phyloP scores from a whole-genome alignment of 2,329 filamentous ascomycete genomes.

The Macrophomina tecta region DNA sequence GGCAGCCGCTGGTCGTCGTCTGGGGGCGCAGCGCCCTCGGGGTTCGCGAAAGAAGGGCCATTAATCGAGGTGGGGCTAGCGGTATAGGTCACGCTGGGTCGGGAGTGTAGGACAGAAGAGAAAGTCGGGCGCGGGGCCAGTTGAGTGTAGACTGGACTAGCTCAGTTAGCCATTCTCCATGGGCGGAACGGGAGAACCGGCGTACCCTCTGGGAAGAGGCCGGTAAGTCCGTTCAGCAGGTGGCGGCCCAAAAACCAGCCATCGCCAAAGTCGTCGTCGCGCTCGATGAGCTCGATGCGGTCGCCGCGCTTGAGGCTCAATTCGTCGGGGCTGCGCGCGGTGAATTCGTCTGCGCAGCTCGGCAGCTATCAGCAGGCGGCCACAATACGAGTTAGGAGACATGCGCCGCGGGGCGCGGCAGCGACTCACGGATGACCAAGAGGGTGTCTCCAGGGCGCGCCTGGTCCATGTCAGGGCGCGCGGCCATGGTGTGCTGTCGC shows the following conservation, averaged over 20 bases:
- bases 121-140: slow-evolving; percentile 57
- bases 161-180: slow-evolving; percentile 24
- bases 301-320: slow-evolving; percentile 85
- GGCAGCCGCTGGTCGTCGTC: neutral
- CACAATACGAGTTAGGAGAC: neutral
- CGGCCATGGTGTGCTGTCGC: slow-evolving; percentile 42
- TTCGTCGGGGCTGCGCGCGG: slow-evolving; percentile 90
- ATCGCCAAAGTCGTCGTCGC: slow-evolving; percentile 87
- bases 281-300: slow-evolving; percentile 80
- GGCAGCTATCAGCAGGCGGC: slow-evolving; percentile 27
- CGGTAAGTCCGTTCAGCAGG: slow-evolving; percentile 73
- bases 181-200: slow-evolving; percentile 9
- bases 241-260: slow-evolving; percentile 84
- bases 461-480: slow-evolving; percentile 52
- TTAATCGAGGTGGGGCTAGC: slow-evolving; percentile 10
- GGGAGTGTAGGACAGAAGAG: slow-evolving; percentile 25
- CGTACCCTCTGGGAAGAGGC: slow-evolving; percentile 83
- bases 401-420: neutral
- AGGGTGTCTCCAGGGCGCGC: slow-evolving; percentile 70
- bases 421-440: slow-evolving; percentile 72
- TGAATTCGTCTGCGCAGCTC: slow-evolving; percentile 76
- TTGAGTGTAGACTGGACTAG: slow-evolving; percentile 69
- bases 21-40: neutral
- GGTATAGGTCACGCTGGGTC: slow-evolving; percentile 5
- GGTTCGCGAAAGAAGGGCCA: slow-evolving; percentile 7